Base-by-base conservation (phyloP, 2,329 filamentous ascomycete species). In the Verticillium isaacii region DNA sequence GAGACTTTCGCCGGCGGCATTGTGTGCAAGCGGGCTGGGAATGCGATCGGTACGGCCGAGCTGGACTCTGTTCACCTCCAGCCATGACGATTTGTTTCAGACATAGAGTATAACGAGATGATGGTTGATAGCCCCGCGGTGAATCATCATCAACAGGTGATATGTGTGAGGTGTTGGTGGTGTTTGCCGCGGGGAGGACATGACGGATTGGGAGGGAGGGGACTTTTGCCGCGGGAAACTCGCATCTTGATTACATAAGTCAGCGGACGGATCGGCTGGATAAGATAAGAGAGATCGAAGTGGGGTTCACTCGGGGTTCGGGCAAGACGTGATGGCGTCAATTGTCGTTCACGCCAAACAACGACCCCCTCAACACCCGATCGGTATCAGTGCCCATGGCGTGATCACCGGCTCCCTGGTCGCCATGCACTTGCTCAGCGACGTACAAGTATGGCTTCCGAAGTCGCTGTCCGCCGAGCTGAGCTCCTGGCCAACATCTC, bases 1-100 rank as follows among this genome's bases (percentile, higher is more conserved):
- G 78, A 2, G 84, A 85, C 70, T 88, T 88, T 63, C 86, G 80
- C 63, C 81, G 81, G 60, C 86, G 79, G 68, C 86, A 89, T 15
- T 84, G 75, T 59, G 84, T 74, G 72, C 86, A 88, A 9, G 85
- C 85, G 58, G 85, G 84, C 45, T 82, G 80, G 63, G 85, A 80
- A 72, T 88, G 85, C 8, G 85, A 88, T 63, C 85, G 77, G 68
- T 88, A 88, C 3, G 85, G 85, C 55, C 85, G 78, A 66, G 32
- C 23, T 23, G 45, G 17, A 25, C 19, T 50, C 19, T 23, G 5
- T n/a, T 8, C n/a, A 23, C 45, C 19, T 50, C 12, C 45, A 8
- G 45, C 7, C 8, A 50, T 50, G 45, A 50, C 12, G 19, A 14
- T 3, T 23, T 8, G 9, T 23, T 8, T 8, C n/a, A 23, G 11